A percentile compares a stretch with the other conserved stretches of the same genome.
These are phyloP conservation scores for Ogataea glucozyma DNA, from an alignment of 805 yeast genomes.

Conservation along the genomic window DNA sequence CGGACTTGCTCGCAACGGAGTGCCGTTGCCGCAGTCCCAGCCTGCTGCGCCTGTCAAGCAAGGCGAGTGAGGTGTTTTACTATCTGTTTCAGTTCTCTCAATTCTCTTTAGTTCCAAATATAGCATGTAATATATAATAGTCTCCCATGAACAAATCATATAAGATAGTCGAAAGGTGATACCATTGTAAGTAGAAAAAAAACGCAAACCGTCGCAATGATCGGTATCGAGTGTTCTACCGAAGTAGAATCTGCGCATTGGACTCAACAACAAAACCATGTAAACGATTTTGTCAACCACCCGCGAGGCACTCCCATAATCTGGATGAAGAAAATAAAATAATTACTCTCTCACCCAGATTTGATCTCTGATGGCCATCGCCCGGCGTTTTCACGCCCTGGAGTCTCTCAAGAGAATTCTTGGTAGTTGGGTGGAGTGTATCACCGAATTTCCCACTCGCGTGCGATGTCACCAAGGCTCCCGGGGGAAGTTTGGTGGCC, in stretches of 20 bases:
- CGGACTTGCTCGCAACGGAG: conserved; percentile 26
- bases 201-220: conserved; percentile 33
- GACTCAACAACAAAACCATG: conserved; percentile 36
- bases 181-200: not conserved
- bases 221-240: conserved; percentile 42
- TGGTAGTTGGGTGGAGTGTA: conserved; percentile 28
- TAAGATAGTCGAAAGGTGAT: not conserved
- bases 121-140: conserved; percentile 8
- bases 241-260: conserved; percentile 39
- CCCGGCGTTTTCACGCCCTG: conserved; percentile 42
- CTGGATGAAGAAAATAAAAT: conserved; percentile 9
- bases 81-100: not conserved
- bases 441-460: conserved; percentile 48
- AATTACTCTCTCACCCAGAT: conserved; percentile 11
- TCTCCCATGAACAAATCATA: no score
- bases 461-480: not conserved
- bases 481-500: no score
- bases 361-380: conserved; percentile 38
- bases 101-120: not conserved
- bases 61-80: not conserved
- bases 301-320: conserved; percentile 41
- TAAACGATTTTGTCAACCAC: conserved; percentile 34
- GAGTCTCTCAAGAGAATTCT: conserved; percentile 38
- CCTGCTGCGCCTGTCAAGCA: conserved; percentile 1
- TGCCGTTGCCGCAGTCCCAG: conserved; percentile 13